These are phyloP conservation scores for Pogostemon cablin DNA, from an alignment of 257 asterid genomes.

Conservation along the genomic window DNA sequence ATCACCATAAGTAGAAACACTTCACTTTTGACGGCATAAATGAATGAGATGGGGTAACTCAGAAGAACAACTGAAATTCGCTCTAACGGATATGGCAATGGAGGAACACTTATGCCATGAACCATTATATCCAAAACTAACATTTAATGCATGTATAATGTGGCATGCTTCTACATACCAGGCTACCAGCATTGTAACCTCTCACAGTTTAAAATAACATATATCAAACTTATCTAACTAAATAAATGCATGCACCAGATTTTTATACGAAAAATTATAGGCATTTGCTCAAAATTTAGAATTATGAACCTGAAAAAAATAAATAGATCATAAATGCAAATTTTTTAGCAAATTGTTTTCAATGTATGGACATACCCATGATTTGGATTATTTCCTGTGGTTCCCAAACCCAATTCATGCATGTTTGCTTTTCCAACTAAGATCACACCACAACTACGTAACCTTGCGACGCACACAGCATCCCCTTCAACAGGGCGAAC, in stretches of 20 bases:
- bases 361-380: slow-evolving; percentile 61
- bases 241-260: slow-evolving; percentile 2
- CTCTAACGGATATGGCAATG: not conserved
- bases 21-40: slow-evolving; percentile 12
- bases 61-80: slow-evolving; percentile 10
- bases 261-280: not conserved
- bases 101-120: slow-evolving; percentile 7
- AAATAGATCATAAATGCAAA: not conserved
- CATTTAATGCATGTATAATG: slow-evolving; percentile 2
- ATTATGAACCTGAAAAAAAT: not conserved
- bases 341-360: slow-evolving; percentile 16
- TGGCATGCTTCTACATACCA: not conserved
- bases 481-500: slow-evolving; percentile 72
- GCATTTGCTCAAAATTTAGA: slow-evolving; percentile 12
- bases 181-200: no score
- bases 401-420: slow-evolving; percentile 98
- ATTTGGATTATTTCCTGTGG: slow-evolving; percentile 95
- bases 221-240: no score
- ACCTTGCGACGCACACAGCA: slow-evolving; percentile 70
- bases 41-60: slow-evolving; percentile 15
- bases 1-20: slow-evolving; percentile 10
- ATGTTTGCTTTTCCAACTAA: slow-evolving; percentile 98
- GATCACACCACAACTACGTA: slow-evolving; percentile 91
- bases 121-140: slow-evolving; percentile 15
- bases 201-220: no score